phyloP scores from a whole-genome alignment of 73 alveolate species.

The Paramecium biaurelia region DNA sequence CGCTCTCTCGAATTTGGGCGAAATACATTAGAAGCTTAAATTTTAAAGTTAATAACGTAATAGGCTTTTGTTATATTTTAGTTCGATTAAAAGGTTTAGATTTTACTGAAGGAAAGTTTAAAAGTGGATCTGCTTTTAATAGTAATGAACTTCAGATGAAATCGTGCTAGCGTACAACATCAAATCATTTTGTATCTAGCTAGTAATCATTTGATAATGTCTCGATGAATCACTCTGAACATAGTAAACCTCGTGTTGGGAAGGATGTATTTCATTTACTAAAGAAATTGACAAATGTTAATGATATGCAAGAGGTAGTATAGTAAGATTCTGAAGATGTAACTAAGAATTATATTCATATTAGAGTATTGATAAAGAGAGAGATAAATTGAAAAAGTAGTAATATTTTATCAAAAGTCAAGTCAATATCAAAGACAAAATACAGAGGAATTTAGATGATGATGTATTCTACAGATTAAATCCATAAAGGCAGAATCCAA shows the following conservation, averaged over 20 bases:
- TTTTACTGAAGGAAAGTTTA: not conserved
- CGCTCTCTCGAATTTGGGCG: not conserved
- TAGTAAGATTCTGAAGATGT: not conserved
- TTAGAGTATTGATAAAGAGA: constrained; percentile 7
- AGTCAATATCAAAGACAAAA: not conserved
- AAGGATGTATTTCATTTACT: not conserved
- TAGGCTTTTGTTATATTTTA: not conserved
- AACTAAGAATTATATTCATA: not conserved
- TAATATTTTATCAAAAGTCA: not conserved
- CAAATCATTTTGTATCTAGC: not conserved
- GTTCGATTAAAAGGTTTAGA: not conserved
- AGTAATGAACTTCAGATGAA: not conserved
- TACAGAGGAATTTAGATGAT: not conserved
- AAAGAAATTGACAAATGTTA: not conserved
- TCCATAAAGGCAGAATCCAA: not conserved
- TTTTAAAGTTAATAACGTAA: not conserved
- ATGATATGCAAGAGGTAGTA: not conserved
- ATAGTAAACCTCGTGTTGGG: not conserved
- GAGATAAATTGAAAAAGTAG: not conserved
- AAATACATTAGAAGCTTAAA: not conserved
- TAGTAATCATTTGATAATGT: not conserved
- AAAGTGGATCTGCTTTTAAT: not conserved
- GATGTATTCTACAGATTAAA: not conserved
- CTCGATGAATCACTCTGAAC: not conserved
- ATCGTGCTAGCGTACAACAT: not conserved